A percentile compares a stretch with the other conserved stretches of the same genome.
Conservation (phyloP, 805 yeast genomes). For the Saccharomycopsis sp. region DNA sequence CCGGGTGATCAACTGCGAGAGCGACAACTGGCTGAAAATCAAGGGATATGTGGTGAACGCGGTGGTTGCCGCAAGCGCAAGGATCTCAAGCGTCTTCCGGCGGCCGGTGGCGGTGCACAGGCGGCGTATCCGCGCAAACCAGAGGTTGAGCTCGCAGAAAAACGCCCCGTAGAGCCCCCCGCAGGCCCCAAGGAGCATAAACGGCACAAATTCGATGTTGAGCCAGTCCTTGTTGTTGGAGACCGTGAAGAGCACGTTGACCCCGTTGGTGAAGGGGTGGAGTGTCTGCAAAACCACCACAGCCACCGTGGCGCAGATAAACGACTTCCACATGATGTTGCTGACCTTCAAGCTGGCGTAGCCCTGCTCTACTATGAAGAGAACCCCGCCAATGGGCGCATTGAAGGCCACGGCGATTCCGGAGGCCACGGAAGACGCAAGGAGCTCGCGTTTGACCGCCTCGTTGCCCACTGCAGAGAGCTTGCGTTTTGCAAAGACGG, state of each 20-base stretch:
- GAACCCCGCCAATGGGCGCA: constrained; percentile 83
- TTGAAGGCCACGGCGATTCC: constrained; percentile 83
- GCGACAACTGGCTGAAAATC: constrained; percentile 45
- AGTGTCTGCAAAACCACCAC: constrained; percentile 50
- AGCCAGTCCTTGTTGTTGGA: constrained; percentile 69
- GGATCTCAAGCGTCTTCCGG: constrained; percentile 40
- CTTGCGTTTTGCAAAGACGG: constrained; percentile 25
- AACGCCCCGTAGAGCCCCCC: constrained; percentile 64
- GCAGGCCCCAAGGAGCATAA: constrained; percentile 56
- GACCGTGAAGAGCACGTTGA: constrained; percentile 58
- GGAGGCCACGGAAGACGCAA: constrained; percentile 72
- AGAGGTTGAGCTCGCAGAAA: constrained; percentile 43
- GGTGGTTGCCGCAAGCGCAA: constrained; percentile 42
- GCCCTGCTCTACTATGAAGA: constrained; percentile 66
- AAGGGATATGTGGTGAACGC: constrained; percentile 51
- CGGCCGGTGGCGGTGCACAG: constrained; percentile 6
- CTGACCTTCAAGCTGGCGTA: constrained; percentile 58
- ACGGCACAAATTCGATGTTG: constrained; percentile 62
- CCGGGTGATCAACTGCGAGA: constrained; percentile 49
- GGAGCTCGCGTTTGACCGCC: constrained; percentile 56
- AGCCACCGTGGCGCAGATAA: constrained; percentile 70
- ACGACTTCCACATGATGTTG: constrained; percentile 74
- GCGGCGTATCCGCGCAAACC: constrained; percentile 33
- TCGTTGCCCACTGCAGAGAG: constrained; percentile 34
- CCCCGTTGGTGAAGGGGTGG: constrained; percentile 38